phyloP scores from a whole-genome alignment of 2,329 filamentous ascomycete genomes.

The Pezicula radicicola region DNA sequence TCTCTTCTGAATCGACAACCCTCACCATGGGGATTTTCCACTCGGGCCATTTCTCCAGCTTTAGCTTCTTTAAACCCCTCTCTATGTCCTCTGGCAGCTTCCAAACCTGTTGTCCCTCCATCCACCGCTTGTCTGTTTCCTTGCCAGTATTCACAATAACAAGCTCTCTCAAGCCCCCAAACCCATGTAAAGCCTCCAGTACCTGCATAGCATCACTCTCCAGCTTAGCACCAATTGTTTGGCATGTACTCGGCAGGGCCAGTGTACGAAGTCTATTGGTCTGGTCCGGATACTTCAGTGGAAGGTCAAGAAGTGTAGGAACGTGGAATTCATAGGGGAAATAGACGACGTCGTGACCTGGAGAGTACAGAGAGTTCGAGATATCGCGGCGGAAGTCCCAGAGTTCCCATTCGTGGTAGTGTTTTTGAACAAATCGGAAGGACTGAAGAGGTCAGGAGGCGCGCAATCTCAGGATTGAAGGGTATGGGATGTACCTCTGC shows the following conservation, averaged over 20 bases:
- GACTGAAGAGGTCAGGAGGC: not conserved
- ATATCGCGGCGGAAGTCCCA: conserved; percentile 1
- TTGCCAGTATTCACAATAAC: not conserved
- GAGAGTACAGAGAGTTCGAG: not conserved
- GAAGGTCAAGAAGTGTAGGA: not conserved
- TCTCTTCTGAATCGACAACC: not conserved
- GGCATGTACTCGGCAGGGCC: not conserved
- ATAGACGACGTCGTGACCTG: not conserved
- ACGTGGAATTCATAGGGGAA: not conserved
- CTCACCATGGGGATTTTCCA: not conserved
- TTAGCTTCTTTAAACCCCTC: not conserved
- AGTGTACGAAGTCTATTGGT: not conserved
- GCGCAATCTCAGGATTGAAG: not conserved
- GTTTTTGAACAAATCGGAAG: not conserved
- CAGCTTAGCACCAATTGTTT: too few species aligned
- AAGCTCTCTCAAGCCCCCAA: not conserved
- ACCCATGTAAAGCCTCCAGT: not conserved
- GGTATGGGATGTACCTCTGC: not conserved
- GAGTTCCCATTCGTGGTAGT: not conserved
- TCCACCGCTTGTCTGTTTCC: not conserved
- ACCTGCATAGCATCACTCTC: not conserved
- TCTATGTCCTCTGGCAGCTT: not conserved
- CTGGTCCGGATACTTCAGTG: not conserved
- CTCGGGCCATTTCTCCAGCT: not conserved
- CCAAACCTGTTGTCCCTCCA: not conserved